Percentiles rank a stretch among this genome's conserved stretches.
Conservation (phyloP, 148 eudicot species). For the Spergularia bocconei region DNA sequence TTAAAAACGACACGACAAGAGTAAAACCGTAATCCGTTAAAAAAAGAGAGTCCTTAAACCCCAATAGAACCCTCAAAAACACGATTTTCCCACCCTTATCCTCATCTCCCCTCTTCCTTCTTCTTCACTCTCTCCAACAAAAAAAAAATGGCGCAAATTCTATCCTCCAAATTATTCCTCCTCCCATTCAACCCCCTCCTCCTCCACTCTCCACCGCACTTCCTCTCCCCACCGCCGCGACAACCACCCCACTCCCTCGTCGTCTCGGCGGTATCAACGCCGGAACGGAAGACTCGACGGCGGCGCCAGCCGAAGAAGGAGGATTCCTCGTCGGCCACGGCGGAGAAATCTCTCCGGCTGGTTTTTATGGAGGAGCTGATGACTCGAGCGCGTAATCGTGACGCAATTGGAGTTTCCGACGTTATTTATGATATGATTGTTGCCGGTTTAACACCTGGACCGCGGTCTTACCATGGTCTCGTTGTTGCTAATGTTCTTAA, state of each 20-base stretch:
- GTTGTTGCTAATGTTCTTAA: constrained; percentile 61
- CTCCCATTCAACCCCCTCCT: constrained; percentile 25
- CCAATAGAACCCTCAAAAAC: constrained; percentile 1
- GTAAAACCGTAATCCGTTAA: too few relatives aligned
- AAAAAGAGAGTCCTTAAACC: background rate
- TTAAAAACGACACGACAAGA: too few relatives aligned
- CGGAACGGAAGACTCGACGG: constrained; percentile 32
- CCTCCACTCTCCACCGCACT: constrained; percentile 4
- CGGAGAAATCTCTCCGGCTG: constrained; percentile 63
- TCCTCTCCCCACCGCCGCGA: constrained; percentile 17
- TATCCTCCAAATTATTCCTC: constrained; percentile 27
- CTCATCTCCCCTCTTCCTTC: background rate
- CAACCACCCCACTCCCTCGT: constrained; percentile 14
- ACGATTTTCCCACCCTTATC: constrained; percentile 19
- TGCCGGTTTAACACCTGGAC: constrained; percentile 77
- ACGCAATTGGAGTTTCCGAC: constrained; percentile 59
- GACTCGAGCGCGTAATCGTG: constrained; percentile 52
- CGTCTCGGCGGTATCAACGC: constrained; percentile 34
- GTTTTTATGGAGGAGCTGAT: constrained; percentile 88
- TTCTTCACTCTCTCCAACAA: background rate
- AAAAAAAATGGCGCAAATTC: constrained; percentile 39
- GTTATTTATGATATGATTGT: constrained; percentile 89
- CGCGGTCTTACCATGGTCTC: constrained; percentile 81
- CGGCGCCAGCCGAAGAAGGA: constrained; percentile 37
- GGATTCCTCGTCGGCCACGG: constrained; percentile 32